Base-by-base conservation (phyloP, 1,139 yeast species). In the Suhomyces maxii region DNA sequence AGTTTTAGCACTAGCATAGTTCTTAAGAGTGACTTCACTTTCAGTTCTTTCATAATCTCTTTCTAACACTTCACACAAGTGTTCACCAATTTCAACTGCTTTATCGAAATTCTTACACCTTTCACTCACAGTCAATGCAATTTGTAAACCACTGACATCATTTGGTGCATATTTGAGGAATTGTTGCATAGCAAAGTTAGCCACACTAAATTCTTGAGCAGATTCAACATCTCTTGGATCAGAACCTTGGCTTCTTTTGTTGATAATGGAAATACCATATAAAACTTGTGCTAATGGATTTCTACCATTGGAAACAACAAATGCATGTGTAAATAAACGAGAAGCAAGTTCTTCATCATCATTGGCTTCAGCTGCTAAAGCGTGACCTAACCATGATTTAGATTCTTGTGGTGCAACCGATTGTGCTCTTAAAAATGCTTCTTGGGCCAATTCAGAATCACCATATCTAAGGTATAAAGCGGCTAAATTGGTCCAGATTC, bases 371-470 rank as follows among this genome's bases (percentile, higher is more conserved):
- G 84, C 77, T 0, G 86, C 69, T 33, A 91, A 64, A 0, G 97
- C 98, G 59, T 85, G 82, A 1, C 97, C 97, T 35, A 88, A 64
- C 98, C 99, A 93, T 0, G 97, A 80, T n/a, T 74, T 73, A 0
- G 88, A 75, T 47, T 76, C 79, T 44, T 84, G 86, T 1, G 99
- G 97, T 2, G 93, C 86, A 9, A 88, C 72, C 13, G 96, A 83
- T 55, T 89, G 95, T 0, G 95, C 86, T 53, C 89, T 79, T 40
- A 77, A 69, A 52, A 87, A 83, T 0, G 96, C 84, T 51, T 86
- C 84, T 42, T 78, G 77, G 0, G 98, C 95, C 38, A 93, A 76
- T 43, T 80, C 84, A 6, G 75, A 57, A 60, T 91, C 98, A 6
- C 84, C 85, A 50, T 77, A 76, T 40, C 80, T 73, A 51, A 91